Evolutionary conservation across 306 rosid genomes (phyloP), one percentile per base, ranked within the genome.

Genomic region (Cicer cuneatum): DNA sequence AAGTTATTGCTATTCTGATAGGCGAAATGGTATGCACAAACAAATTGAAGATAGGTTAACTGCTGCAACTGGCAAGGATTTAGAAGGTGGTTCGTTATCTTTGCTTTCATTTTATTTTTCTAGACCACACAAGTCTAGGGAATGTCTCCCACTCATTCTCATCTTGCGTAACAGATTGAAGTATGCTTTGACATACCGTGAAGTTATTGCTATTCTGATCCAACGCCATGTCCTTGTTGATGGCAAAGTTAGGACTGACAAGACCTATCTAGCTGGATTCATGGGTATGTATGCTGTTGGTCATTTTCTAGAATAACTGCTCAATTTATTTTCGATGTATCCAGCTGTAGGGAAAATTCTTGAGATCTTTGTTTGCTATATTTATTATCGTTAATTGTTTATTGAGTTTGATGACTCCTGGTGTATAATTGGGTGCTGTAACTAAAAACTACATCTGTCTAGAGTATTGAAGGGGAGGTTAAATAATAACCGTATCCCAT

Each of bases 31-130:
- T 80, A 67, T 93, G 78, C 89, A 96, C 5, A 81, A 89, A 80
- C 92, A 86, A 87, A 93, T 93, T 72, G 90, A 93, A 78, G 96
- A 75, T 46, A 93, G 85, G 75, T 82, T 93, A 71, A 56, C 83
- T 75, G 89, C 94, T 29, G 93, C 95, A 42, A 83, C 88, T 56
- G 98, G 98, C 78, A 93, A 90, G 89, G 98, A 93, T n/a, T n/a
- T n/a, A n/a, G n/a, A n/a, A n/a, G n/a, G n/a, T n/a, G n/a, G n/a
- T n/a, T n/a, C n/a, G n/a, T n/a, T n/a, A n/a, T n/a, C n/a, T n/a
- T n/a, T n/a, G n/a, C n/a, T n/a, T n/a, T n/a, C n/a, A n/a, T n/a
- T 80, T 85, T 93, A 58, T n/a, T n/a, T n/a, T 8, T 92, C 96
- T 43, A 96, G 97, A 41, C 97, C 97, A 12, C 97, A 92, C 85